These are phyloP conservation scores for Rubus idaeus DNA, from an alignment of 306 rosid genomes.

Conservation along the genomic window DNA sequence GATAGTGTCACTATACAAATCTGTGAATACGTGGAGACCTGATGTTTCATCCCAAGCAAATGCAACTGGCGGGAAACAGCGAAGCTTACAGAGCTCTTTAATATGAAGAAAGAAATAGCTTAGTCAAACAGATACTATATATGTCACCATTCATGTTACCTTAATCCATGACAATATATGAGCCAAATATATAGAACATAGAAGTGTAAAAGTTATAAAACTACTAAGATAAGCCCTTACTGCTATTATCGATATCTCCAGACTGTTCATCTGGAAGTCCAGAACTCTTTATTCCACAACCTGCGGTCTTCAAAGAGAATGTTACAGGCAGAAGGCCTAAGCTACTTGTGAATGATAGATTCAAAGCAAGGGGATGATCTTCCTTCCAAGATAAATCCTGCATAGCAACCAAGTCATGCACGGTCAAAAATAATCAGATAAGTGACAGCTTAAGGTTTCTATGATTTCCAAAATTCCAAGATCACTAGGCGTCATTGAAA, in stretches of 20 bases:
- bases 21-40: conserved; percentile 85
- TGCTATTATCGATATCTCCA: conserved; percentile 65
- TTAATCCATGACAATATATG: neutral
- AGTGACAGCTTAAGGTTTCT: conserved; percentile 6
- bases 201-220: conserved; percentile 5
- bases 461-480: neutral
- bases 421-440: conserved; percentile 17
- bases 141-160: neutral
- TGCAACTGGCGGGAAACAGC: conserved; percentile 97
- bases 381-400: conserved; percentile 82
- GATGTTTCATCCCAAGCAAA: conserved; percentile 92
- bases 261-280: conserved; percentile 80
- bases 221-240: conserved; percentile 44
- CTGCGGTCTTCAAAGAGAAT: conserved; percentile 69
- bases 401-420: conserved; percentile 29
- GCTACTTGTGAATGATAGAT: conserved; percentile 74
- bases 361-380: conserved; percentile 85
- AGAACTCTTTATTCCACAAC: conserved; percentile 83
- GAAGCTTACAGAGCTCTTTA: conserved; percentile 87
- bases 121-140: conserved; percentile 12
- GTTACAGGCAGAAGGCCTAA: conserved; percentile 92
- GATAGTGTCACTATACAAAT: conserved; percentile 63
- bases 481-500: conserved; percentile 25
- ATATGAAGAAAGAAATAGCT: conserved; percentile 34
- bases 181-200: conserved; percentile 20